Evolutionary conservation across 306 rosid species (phyloP).

Genomic region (Cotoneaster glaucophyllus): DNA sequence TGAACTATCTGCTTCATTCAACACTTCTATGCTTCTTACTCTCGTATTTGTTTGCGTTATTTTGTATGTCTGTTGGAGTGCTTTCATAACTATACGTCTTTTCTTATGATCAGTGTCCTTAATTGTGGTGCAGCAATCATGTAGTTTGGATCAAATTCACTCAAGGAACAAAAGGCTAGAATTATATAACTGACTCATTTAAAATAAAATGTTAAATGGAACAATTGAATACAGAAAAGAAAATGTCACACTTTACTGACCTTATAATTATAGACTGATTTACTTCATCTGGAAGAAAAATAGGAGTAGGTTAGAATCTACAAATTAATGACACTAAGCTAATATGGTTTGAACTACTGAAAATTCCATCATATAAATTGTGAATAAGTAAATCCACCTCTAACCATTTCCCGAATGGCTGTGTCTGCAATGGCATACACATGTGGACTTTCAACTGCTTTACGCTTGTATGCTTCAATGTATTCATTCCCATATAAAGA

Average conservation of each 20-base stretch:
- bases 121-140: not conserved
- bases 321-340: slow-evolving; percentile 17
- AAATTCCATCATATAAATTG: slow-evolving; percentile 4
- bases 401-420: slow-evolving; percentile 87
- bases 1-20: not conserved
- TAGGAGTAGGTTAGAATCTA: slow-evolving; percentile 16
- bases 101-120: not conserved
- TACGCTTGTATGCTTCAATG: slow-evolving; percentile 79
- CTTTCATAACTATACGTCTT: not conserved
- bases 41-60: not conserved
- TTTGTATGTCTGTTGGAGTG: not conserved
- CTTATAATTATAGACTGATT: slow-evolving; percentile 96
- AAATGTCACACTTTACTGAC: slow-evolving; percentile 34
- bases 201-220: not conserved
- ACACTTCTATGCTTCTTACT: not conserved
- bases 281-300: slow-evolving; percentile 78
- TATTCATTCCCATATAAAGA: slow-evolving; percentile 72
- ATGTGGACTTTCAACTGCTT: slow-evolving; percentile 71
- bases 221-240: not conserved
- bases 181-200: slow-evolving; percentile 3
- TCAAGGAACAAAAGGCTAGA: not conserved
- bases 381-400: slow-evolving; percentile 45
- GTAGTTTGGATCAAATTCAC: not conserved
- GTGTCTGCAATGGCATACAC: slow-evolving; percentile 95
- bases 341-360: slow-evolving; percentile 9